Conservation (phyloP, 805 yeast genomes). For the Lachancea quebecensis region DNA sequence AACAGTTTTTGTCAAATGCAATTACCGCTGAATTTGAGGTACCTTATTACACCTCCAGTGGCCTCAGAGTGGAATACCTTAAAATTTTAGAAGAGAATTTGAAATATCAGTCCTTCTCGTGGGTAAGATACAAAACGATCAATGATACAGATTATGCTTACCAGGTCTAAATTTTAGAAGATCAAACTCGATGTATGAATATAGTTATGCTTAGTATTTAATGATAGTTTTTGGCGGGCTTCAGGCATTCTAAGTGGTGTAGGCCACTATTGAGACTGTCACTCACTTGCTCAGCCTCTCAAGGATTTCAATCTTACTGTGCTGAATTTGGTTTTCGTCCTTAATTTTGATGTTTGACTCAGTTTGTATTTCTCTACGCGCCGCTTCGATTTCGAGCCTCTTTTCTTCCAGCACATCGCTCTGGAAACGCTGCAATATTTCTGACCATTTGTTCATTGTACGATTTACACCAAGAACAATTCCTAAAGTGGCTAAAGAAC, state of each 20-base stretch:
- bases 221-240: background rate
- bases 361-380: too few relatives aligned
- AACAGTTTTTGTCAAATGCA: slow-evolving; percentile 1
- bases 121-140: slow-evolving; percentile 58
- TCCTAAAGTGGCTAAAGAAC: slow-evolving; percentile 29
- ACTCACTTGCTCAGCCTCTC: background rate
- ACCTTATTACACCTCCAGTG: slow-evolving; percentile 58
- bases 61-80: slow-evolving; percentile 57
- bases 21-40: slow-evolving; percentile 54
- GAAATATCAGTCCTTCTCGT: slow-evolving; percentile 65
- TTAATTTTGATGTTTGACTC: too few relatives aligned
- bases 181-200: too few relatives aligned
- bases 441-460: slow-evolving; percentile 27
- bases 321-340: background rate
- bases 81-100: slow-evolving; percentile 58
- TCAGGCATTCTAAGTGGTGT: background rate
- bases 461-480: slow-evolving; percentile 28
- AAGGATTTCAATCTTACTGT: background rate
- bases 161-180: slow-evolving; percentile 8
- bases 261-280: background rate
- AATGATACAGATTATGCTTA: slow-evolving; percentile 36
- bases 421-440: slow-evolving; percentile 12
- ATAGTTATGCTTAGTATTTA: background rate
- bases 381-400: slow-evolving; percentile 14
- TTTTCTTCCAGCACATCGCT: slow-evolving; percentile 9